phyloP scores from a whole-genome alignment of 169 alveolate species.

The Haemoproteus tartakovskyi region DNA sequence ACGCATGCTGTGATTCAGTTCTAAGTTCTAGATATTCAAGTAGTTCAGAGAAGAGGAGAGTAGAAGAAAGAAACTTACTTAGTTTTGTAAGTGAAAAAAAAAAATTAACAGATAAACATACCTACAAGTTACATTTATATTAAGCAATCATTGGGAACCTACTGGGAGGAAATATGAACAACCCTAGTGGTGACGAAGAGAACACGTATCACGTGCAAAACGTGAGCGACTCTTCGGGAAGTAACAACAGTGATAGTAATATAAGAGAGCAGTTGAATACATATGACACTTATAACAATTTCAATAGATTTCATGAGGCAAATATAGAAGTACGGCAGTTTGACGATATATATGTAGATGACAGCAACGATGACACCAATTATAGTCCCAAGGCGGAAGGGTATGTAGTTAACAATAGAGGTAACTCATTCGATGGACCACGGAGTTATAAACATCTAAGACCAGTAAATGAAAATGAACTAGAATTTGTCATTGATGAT shows the following conservation, averaged over 20 bases:
- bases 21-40: no score
- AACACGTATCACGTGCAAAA: slow-evolving; percentile 9
- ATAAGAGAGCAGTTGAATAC: slow-evolving; percentile 5
- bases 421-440: slow-evolving; percentile 21
- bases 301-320: slow-evolving; percentile 53
- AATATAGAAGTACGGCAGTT: slow-evolving; percentile 23
- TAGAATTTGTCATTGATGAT: slow-evolving; percentile 42
- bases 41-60: no score
- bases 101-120: no score
- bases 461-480: slow-evolving; percentile 49
- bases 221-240: slow-evolving; percentile 36
- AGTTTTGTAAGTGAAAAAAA: no score
- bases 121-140: neutral
- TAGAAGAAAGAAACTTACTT: no score
- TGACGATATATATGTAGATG: slow-evolving; percentile 61
- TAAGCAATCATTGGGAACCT: slow-evolving; percentile 2
- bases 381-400: neutral
- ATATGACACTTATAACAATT: slow-evolving; percentile 23
- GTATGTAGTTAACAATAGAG: slow-evolving; percentile 4
- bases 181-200: slow-evolving; percentile 7
- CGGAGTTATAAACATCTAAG: slow-evolving; percentile 48
- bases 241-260: slow-evolving; percentile 7
- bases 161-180: slow-evolving; percentile 3
- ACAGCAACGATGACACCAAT: slow-evolving; percentile 38
- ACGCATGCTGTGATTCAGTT: no score